Base-by-base conservation (phyloP, 352 stramenopile genomes). In the Discostella stelligera region DNA sequence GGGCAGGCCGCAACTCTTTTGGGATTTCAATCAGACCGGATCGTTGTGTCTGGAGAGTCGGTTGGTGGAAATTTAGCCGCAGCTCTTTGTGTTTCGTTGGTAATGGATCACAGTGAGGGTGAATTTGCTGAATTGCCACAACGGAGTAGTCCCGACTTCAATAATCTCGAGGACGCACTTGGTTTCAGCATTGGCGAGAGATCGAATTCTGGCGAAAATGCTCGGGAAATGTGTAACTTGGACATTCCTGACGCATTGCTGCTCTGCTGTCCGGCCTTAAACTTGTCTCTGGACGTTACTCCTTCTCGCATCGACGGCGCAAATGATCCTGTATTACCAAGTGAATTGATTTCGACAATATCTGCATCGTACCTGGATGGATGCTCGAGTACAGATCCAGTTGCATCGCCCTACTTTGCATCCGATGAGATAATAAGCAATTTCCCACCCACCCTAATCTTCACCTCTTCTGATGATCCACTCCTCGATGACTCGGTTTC, bases 1-100 rank as follows among this genome's bases (percentile, higher is more conserved):
- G 85, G 84, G 48, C 54, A 86, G 27, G 75, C 81, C 25, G 69
- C 64, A 13, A 61, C 67, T 21, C 23, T 79, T 10, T 55, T 93
- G 20, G 88, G 88, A 46, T 93, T 93, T 73, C 75, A 86, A 62
- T 41, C 83, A 16, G 76, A 89, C 68, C 75, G 77, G 20, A 89
- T 93, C 11, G 75, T 89, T 49, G 80, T 93, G 0, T 90, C 85
- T 53, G 85, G 88, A 52, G 88, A 93, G 70, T 86, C 74, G 1
- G 74, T 82, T 3, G 88, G 88, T 49, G 88, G 85, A 8, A 93
- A 93, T 60, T 66, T 93, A 6, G 85, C 88, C 2, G 62, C 83
- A 2, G 84, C 83, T 59, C 59, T 93, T 20, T 91, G 83, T 62
- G 77, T 90, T 8, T 83, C 87, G 50, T 66, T 93, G 10, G 77